phyloP scores from a whole-genome alignment of 495 filamentous ascomycete genomes.

The Penicillium tannophilum region DNA sequence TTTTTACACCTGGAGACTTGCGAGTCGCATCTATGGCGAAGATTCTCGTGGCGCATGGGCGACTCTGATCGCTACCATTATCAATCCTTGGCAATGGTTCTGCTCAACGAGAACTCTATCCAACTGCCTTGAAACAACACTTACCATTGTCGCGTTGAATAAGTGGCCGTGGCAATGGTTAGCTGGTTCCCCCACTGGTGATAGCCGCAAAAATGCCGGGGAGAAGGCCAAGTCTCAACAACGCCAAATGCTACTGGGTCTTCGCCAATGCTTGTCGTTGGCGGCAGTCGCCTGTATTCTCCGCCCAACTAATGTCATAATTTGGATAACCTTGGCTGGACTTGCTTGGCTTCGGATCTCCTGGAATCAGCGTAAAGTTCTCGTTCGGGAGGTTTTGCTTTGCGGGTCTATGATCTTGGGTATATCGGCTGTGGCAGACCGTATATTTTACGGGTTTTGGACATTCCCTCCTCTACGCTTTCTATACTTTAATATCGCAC shows the following conservation, averaged over 20 bases:
- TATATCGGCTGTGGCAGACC: slow-evolving; percentile 67
- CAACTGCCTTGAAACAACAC: slow-evolving; percentile 85
- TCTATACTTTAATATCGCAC: slow-evolving; percentile 87
- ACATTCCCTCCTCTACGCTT: slow-evolving; percentile 88
- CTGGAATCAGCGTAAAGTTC: slow-evolving; percentile 46
- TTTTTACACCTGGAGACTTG: slow-evolving; percentile 87
- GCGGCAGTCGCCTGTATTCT: slow-evolving; percentile 85
- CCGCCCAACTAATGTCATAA: slow-evolving; percentile 84
- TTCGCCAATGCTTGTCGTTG: slow-evolving; percentile 70
- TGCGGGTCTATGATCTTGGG: slow-evolving; percentile 68
- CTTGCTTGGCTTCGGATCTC: slow-evolving; percentile 46
- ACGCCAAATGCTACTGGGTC: slow-evolving; percentile 10
- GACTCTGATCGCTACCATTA: slow-evolving; percentile 65
- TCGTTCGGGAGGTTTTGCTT: slow-evolving; percentile 62
- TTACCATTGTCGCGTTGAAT: slow-evolving; percentile 78
- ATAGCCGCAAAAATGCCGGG: slow-evolving; percentile 12
- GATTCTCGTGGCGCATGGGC: slow-evolving; percentile 66
- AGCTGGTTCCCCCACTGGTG: slow-evolving; percentile 10
- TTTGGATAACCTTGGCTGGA: slow-evolving; percentile 68
- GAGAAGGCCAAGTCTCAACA: not conserved
- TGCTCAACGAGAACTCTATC: slow-evolving; percentile 91
- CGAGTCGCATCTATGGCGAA: slow-evolving; percentile 68
- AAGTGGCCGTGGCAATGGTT: slow-evolving; percentile 88
- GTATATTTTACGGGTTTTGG: slow-evolving; percentile 82
- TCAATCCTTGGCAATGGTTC: slow-evolving; percentile 97